Evolutionary conservation across 306 rosid species (phyloP), one percentile per base, ranked within the genome.

Genomic region (Glycyrrhiza uralensis): DNA sequence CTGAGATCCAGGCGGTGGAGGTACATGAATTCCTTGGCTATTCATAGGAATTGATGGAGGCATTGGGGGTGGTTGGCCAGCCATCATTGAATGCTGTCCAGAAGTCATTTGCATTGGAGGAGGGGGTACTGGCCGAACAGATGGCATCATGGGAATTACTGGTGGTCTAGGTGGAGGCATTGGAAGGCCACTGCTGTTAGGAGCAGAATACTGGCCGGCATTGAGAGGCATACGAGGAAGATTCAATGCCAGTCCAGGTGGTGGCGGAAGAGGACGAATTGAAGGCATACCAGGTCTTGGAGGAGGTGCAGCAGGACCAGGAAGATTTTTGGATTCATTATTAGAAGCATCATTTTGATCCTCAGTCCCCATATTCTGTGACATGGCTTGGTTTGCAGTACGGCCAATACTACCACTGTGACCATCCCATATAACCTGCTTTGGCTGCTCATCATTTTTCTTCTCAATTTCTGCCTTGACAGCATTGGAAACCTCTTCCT

Each of bases 391-490:
- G 79, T 87, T 92, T 15, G 96, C 96, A 39, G 96, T 90, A 10
- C 93, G 96, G 35, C 96, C 95, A 71, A 92, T 92, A 78, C 98
- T 92, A 59, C 98, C 96, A 36, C 92, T 85, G 82, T 92, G 98
- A 71, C 98, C 98, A 79, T 92, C 98, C 98, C 96, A 92, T 80
- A 92, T 92, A 74, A 92, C 98, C 81, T 90, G 96, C 81, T 92
- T 88, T 23, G 98, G 93, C 66, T 92, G 96, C 79, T 90, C 98
- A 20, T 92, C 98, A 73, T 90, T 88, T 86, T 84, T 89, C 85
- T 90, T 92, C 79, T 90, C 98, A 76, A 88, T 92, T 79, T 92
- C 96, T 24, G 98, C 98, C 86, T 88, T 92, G 68, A 92, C 98
- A 41, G 96, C 98, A 69, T 92, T 90, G 36, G 98, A 92, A 51